A percentile compares a stretch with the other conserved stretches of the same genome.
phyloP scores from a whole-genome alignment of 2,329 filamentous ascomycete genomes.

The Fusarium austroafricanum region DNA sequence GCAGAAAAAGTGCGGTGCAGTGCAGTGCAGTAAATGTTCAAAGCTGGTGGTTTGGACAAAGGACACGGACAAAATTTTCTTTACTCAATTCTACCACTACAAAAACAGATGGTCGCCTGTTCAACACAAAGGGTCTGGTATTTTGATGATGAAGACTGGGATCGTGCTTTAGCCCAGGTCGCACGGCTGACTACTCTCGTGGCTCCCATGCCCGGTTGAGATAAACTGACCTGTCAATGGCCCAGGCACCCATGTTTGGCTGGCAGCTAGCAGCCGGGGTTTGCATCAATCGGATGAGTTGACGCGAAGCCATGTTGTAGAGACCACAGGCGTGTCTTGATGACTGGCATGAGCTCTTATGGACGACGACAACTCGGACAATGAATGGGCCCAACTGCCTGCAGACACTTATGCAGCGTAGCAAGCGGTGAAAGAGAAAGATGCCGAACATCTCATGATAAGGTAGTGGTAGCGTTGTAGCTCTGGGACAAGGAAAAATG shows the following conservation, averaged over 20 bases:
- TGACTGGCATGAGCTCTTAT: slow-evolving; percentile 25
- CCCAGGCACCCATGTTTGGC: slow-evolving; percentile 35
- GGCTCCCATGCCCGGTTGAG: slow-evolving; percentile 44
- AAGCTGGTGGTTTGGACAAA: slow-evolving; percentile 19
- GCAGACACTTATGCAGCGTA: slow-evolving; percentile 40
- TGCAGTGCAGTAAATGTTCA: slow-evolving; percentile 25
- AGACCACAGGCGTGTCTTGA: slow-evolving; percentile 37
- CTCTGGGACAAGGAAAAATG: not conserved
- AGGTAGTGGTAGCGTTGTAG: slow-evolving; percentile 15
- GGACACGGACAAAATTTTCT: slow-evolving; percentile 13
- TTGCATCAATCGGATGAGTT: slow-evolving; percentile 31
- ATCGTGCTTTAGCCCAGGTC: slow-evolving; percentile 19
- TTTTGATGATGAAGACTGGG: slow-evolving; percentile 6
- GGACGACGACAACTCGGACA: slow-evolving; percentile 20
- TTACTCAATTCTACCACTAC: not conserved
- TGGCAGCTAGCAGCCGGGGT: slow-evolving; percentile 30
- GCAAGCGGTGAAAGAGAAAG: slow-evolving; percentile 43
- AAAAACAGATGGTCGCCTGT: too few species aligned
- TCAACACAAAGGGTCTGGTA: slow-evolving; percentile 27
- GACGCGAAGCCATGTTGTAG: slow-evolving; percentile 23
- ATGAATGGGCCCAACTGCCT: slow-evolving; percentile 30
- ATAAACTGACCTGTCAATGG: slow-evolving; percentile 40
- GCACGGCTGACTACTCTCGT: slow-evolving; percentile 42
- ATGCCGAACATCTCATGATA: slow-evolving; percentile 23
- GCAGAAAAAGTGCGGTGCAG: slow-evolving; percentile 18